A percentile compares a stretch with the other conserved stretches of the same genome.
Conservation (phyloP, 371 early-diverging fungal species). For the Mortierella sp. region DNA sequence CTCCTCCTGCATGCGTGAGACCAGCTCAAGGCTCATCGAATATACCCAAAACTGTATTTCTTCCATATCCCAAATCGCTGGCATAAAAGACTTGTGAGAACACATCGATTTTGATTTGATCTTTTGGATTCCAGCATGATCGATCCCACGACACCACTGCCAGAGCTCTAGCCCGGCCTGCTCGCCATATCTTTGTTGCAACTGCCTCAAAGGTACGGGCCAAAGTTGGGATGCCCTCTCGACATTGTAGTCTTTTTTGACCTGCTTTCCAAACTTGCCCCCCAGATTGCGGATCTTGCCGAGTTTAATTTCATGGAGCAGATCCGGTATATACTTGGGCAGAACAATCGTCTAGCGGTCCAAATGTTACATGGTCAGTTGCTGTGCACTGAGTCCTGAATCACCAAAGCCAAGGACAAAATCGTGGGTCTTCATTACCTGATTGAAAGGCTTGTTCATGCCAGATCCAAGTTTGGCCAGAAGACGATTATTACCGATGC, state of each 20-base stretch:
- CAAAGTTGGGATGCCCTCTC: constrained; percentile 72
- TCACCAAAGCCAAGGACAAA: background rate
- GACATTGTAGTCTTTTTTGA: constrained; percentile 72
- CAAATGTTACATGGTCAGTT: background rate
- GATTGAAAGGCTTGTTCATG: constrained; percentile 90
- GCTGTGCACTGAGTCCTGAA: background rate
- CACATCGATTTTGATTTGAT: constrained; percentile 66
- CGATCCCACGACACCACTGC: constrained; percentile 75
- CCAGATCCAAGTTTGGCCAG: constrained; percentile 90
- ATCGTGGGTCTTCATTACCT: constrained; percentile 59
- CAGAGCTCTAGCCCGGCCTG: constrained; percentile 66
- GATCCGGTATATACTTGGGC: constrained; percentile 62
- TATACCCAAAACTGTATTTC: constrained; percentile 70
- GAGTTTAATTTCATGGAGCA: constrained; percentile 77
- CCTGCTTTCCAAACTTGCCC: constrained; percentile 88
- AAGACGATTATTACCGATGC: constrained; percentile 88
- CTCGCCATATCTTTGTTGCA: constrained; percentile 58
- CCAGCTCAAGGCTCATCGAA: constrained; percentile 68
- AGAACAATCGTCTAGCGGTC: constrained; percentile 71
- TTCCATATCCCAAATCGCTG: constrained; percentile 55
- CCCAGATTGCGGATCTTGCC: constrained; percentile 85
- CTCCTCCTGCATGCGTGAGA: constrained; percentile 48
- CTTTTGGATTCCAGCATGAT: constrained; percentile 60
- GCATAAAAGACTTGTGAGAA: constrained; percentile 70
- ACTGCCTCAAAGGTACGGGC: constrained; percentile 57